These are phyloP conservation scores for Sutorius eximius DNA, from an alignment of 1,284 basidiomycete genomes.

Conservation along the genomic window DNA sequence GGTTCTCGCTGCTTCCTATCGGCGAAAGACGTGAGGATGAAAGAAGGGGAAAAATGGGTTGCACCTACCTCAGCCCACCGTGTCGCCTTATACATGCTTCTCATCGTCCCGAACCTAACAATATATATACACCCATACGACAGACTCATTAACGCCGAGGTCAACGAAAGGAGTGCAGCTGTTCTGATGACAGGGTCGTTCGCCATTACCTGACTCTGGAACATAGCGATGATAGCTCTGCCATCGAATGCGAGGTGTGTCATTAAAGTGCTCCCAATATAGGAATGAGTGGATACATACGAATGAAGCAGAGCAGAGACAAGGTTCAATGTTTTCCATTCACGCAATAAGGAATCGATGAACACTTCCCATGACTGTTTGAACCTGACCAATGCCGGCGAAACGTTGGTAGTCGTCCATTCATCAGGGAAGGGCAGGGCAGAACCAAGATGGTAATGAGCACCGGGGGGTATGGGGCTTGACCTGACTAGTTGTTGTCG, in stretches of 20 bases:
- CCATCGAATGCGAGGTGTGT: not conserved
- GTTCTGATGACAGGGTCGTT: constrained; percentile 67
- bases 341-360: constrained; percentile 64
- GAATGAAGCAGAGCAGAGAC: constrained; percentile 70
- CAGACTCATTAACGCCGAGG: constrained; percentile 71
- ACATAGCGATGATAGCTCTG: constrained; percentile 74
- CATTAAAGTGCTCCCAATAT: not conserved
- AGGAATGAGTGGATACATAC: constrained; percentile 42
- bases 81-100: constrained; percentile 71
- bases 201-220: constrained; percentile 62
- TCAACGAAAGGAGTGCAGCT: constrained; percentile 62
- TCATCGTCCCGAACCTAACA: constrained; percentile 75
- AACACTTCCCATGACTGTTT: constrained; percentile 73
- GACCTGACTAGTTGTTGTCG: constrained; percentile 17
- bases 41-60: not conserved
- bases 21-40: not conserved
- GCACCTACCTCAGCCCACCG: constrained; percentile 68
- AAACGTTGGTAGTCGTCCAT: constrained; percentile 57
- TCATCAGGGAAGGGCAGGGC: constrained; percentile 61
- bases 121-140: constrained; percentile 78
- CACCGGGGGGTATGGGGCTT: constrained; percentile 33
- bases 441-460: constrained; percentile 10
- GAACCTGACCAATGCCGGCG: constrained; percentile 62
- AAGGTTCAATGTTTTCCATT: constrained; percentile 78
- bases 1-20: constrained; percentile 66